phyloP scores from a whole-genome alignment of 2,329 filamentous ascomycete species.

The Cryphonectria radicalis region DNA sequence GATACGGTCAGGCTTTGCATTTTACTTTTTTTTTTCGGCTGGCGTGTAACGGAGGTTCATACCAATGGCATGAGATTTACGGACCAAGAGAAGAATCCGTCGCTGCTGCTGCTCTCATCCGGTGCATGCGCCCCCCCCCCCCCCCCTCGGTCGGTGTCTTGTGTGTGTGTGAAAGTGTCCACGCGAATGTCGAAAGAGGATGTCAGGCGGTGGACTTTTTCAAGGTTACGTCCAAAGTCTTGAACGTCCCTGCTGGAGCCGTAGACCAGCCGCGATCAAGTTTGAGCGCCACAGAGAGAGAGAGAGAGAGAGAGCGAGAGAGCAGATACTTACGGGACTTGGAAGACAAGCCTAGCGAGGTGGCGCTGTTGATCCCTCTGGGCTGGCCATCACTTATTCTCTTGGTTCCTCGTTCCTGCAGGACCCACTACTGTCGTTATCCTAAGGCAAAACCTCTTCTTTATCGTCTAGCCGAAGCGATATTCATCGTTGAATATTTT shows the following conservation, averaged over 20 bases:
- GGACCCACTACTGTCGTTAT: no score
- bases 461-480: not conserved
- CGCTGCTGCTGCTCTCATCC: not conserved
- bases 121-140: no score
- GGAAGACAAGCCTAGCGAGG: not conserved
- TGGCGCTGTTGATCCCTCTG: not conserved
- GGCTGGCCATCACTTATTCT: not conserved
- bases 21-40: constrained; percentile 35
- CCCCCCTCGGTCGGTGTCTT: not conserved
- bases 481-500: not conserved
- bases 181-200: not conserved
- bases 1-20: constrained; percentile 34
- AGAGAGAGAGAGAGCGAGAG: not conserved
- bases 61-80: constrained; percentile 40
- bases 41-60: constrained; percentile 42
- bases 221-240: not conserved
- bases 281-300: not conserved
- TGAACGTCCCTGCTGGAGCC: not conserved
- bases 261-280: not conserved
- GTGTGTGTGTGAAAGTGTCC: not conserved
- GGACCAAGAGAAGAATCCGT: constrained; percentile 19
- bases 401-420: not conserved
- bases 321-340: no score
- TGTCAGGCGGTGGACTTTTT: no score
- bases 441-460: not conserved